These are phyloP conservation scores for Didymella sp. DNA, from an alignment of 2,329 filamentous ascomycete species.

Conservation along the genomic window DNA sequence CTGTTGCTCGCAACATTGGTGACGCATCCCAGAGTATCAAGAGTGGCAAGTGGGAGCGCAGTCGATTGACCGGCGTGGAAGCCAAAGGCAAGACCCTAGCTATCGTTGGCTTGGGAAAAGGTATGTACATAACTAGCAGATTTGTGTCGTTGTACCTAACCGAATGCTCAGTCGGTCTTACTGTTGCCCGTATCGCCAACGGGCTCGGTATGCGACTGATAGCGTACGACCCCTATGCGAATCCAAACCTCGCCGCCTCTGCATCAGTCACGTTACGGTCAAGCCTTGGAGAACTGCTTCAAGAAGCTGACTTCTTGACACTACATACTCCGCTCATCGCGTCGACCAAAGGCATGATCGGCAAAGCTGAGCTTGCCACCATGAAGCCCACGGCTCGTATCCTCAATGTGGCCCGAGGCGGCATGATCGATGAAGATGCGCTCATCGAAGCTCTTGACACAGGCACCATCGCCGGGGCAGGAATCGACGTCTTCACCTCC, in stretches of 20 bases:
- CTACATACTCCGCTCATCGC: slow-evolving; percentile 82
- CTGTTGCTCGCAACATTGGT: slow-evolving; percentile 75
- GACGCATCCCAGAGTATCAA: slow-evolving; percentile 74
- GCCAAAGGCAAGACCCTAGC: slow-evolving; percentile 78
- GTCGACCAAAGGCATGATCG: slow-evolving; percentile 76
- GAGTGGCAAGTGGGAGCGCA: slow-evolving; percentile 76
- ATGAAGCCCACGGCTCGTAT: slow-evolving; percentile 80
- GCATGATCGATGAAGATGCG: slow-evolving; percentile 79
- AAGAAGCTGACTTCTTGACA: slow-evolving; percentile 76
- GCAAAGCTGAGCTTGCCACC: slow-evolving; percentile 67
- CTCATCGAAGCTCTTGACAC: slow-evolving; percentile 73
- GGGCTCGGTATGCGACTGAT: slow-evolving; percentile 78
- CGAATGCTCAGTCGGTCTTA: slow-evolving; percentile 67
- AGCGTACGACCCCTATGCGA: slow-evolving; percentile 80
- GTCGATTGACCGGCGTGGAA: slow-evolving; percentile 76
- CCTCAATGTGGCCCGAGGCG: slow-evolving; percentile 80
- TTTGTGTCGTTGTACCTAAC: slow-evolving; percentile 20
- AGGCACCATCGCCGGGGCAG: slow-evolving; percentile 76
- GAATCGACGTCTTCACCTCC: slow-evolving; percentile 78
- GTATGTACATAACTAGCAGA: slow-evolving; percentile 39
- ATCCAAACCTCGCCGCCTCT: slow-evolving; percentile 71
- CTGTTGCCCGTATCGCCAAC: slow-evolving; percentile 78
- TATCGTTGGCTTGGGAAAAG: slow-evolving; percentile 82
- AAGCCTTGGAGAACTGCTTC: slow-evolving; percentile 66
- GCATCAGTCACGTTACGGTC: slow-evolving; percentile 70